Percentiles rank a stretch among this genome's conserved stretches.
These are phyloP conservation scores for Candida sphagnicola DNA, from an alignment of 805 yeast genomes.

Conservation along the genomic window DNA sequence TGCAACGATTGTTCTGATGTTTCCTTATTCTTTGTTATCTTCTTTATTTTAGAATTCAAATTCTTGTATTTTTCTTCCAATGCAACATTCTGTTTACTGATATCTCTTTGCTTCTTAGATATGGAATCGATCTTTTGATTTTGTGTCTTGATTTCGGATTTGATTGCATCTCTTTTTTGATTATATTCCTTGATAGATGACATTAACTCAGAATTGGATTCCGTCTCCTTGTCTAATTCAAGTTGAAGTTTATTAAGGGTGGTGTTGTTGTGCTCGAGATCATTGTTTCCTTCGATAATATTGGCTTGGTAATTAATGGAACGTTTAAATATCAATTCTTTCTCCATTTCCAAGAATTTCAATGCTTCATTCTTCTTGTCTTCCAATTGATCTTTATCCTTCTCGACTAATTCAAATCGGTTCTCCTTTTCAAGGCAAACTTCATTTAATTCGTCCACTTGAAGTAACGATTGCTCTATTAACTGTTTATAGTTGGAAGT, in stretches of 20 bases:
- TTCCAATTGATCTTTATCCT: slow-evolving; percentile 60
- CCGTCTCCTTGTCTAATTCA: slow-evolving; percentile 30
- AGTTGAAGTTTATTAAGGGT: slow-evolving; percentile 36
- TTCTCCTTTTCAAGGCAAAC: slow-evolving; percentile 76
- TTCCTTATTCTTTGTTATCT: slow-evolving; percentile 51
- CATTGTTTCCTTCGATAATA: slow-evolving; percentile 35
- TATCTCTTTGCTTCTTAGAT: slow-evolving; percentile 27
- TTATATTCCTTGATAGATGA: slow-evolving; percentile 25
- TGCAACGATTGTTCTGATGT: slow-evolving; percentile 42
- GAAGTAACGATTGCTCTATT: slow-evolving; percentile 59
- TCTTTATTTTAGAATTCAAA: slow-evolving; percentile 52
- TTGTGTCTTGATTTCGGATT: slow-evolving; percentile 18
- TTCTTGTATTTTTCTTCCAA: slow-evolving; percentile 76
- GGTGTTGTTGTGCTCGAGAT: slow-evolving; percentile 34
- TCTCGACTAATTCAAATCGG: slow-evolving; percentile 74
- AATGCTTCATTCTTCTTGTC: slow-evolving; percentile 74
- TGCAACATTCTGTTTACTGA: slow-evolving; percentile 54
- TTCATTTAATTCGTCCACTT: slow-evolving; percentile 74
- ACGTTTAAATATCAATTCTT: slow-evolving; percentile 47
- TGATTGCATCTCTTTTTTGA: slow-evolving; percentile 21
- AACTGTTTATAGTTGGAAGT: slow-evolving; percentile 77
- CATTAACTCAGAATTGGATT: slow-evolving; percentile 22
- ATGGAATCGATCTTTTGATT: slow-evolving; percentile 16
- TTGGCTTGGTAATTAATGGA: slow-evolving; percentile 56
- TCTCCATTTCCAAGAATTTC: slow-evolving; percentile 60